Base-by-base conservation (phyloP, 768 basidiomycete genomes). In the Cytidiella melzeri region DNA sequence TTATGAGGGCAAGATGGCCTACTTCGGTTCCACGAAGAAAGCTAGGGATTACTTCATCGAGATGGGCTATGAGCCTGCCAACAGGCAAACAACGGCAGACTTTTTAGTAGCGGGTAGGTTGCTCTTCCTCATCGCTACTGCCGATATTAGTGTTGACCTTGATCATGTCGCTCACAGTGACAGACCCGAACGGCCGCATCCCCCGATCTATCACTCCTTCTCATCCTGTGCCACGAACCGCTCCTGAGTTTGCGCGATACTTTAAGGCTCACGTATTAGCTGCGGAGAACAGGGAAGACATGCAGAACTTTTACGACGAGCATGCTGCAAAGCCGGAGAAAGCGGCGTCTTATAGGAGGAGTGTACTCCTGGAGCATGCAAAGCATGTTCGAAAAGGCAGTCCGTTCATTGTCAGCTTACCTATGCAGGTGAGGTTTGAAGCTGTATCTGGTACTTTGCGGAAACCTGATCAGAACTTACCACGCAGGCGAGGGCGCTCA, bases 41-140 rank as follows among this genome's bases (percentile, higher is more conserved):
- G 90, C 88, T 0, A 72, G 77, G 41, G 68, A 78, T 52, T 88
- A 90, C 64, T 88, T 92, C 70, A 69, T 84, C 50, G 74, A 81
- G 55, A 76, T 87, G 73, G 80, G 82, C 15, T 79, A 73, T 57
- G 65, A 69, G 55, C 78, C 78, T 36, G 70, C 69, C n/a, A 69
- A 77, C 49, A 67, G 80, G 13, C 80, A 83, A 59, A 80, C 78
- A 3, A 79, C 77, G 0, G 71, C 81, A 20, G 80, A 83, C 53
- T 83, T 79, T 67, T 67, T 83, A 34, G 75, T 79, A 28, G 60
- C 69, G 3, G 61, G 69, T 68, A 38, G 11, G 65, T 49, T 1
- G 9, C 45, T 9, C 30, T 13, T 21, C 20, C 30, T 7, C 3
- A 4, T 26, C 40, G 30, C 9, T 38, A 4, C 23, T 5, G 10